These are phyloP conservation scores for Alternaria sp. DNA, from an alignment of 2,329 filamentous ascomycete species.

Conservation along the genomic window DNA sequence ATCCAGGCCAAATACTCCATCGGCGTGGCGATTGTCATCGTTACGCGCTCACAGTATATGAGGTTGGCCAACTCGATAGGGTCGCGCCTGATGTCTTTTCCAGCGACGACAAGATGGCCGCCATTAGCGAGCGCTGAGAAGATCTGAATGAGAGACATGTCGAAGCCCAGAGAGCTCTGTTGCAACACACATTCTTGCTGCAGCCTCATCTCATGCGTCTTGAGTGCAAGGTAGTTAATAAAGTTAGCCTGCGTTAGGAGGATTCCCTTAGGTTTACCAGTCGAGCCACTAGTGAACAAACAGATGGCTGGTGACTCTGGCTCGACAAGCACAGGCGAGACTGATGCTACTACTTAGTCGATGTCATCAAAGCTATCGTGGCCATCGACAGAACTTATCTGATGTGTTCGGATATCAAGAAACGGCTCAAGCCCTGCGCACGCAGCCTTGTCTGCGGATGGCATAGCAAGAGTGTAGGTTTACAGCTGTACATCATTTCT, in stretches of 20 bases:
- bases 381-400: too few relatives aligned
- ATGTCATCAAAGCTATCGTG: too few relatives aligned
- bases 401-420: too few relatives aligned
- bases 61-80: slow-evolving; percentile 48
- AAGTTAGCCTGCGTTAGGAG: slow-evolving; percentile 63
- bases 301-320: slow-evolving; percentile 58
- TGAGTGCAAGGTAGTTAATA: slow-evolving; percentile 28
- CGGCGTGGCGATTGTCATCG: slow-evolving; percentile 53
- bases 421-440: too few relatives aligned
- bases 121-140: slow-evolving; percentile 55
- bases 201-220: not conserved
- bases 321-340: slow-evolving; percentile 29
- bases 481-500: not conserved
- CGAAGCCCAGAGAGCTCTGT: slow-evolving; percentile 54
- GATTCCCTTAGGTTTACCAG: slow-evolving; percentile 65
- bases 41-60: slow-evolving; percentile 50
- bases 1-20: slow-evolving; percentile 53
- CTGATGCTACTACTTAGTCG: not conserved
- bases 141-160: slow-evolving; percentile 54
- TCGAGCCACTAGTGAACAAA: slow-evolving; percentile 66
- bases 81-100: slow-evolving; percentile 45
- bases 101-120: slow-evolving; percentile 51
- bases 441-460: too few relatives aligned
- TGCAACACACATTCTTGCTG: slow-evolving; percentile 55
- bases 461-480: too few relatives aligned